These are phyloP conservation scores for Allium sativum DNA, from an alignment of 106 monocot genomes.

Conservation along the genomic window DNA sequence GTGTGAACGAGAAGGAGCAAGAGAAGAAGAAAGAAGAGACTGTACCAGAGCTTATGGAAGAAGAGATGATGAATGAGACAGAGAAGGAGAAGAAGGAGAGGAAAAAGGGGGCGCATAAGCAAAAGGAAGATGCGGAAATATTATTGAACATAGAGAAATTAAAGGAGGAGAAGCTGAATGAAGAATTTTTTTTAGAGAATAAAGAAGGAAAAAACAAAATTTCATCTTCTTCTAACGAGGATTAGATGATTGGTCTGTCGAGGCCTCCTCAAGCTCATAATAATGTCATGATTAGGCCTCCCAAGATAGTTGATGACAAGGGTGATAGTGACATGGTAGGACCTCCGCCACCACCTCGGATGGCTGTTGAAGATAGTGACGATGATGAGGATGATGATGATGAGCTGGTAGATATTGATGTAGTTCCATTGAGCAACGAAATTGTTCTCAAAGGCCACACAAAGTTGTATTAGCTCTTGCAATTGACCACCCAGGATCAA, in stretches of 20 bases:
- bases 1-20: no score
- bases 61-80: no score
- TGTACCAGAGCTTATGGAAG: no score
- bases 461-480: slow-evolving; percentile 79
- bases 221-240: background rate
- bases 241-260: slow-evolving; percentile 24
- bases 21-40: no score
- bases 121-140: no score
- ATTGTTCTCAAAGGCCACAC: slow-evolving; percentile 9
- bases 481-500: slow-evolving; percentile 93
- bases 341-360: slow-evolving; percentile 8
- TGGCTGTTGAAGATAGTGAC: slow-evolving; percentile 14
- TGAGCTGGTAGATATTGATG: background rate
- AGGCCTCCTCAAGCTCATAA: background rate
- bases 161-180: no score
- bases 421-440: slow-evolving; percentile 7
- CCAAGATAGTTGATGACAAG: background rate
- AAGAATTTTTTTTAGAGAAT: no score
- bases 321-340: slow-evolving; percentile 33
- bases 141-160: no score
- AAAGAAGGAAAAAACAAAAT: no score
- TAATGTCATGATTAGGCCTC: slow-evolving; percentile 8
- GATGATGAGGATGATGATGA: slow-evolving; percentile 26
- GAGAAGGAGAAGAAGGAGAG: no score
- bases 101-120: no score